A percentile compares a stretch with the other conserved stretches of the same genome.
Conservation (phyloP, 495 filamentous ascomycete species). For the Xylaria bambusicola region DNA sequence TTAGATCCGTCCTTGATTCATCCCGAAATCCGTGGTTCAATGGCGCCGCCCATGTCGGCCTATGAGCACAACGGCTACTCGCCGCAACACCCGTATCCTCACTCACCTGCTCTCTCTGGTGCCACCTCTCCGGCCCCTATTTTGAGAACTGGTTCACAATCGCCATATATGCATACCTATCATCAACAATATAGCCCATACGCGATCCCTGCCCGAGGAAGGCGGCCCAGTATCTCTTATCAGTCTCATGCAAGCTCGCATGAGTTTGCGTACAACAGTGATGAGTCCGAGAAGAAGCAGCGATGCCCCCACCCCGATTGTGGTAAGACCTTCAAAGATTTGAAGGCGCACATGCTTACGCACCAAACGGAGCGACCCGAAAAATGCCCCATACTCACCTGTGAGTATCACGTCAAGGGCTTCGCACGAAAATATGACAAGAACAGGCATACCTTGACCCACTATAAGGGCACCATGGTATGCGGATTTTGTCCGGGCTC, state of each 20-base stretch:
- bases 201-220: slow-evolving; percentile 21
- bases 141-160: slow-evolving; percentile 45
- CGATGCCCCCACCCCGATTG: slow-evolving; percentile 83
- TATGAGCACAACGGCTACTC: slow-evolving; percentile 43
- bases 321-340: slow-evolving; percentile 87
- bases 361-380: slow-evolving; percentile 92
- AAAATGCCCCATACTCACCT: slow-evolving; percentile 92
- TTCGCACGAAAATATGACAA: slow-evolving; percentile 99
- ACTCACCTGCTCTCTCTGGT: slow-evolving; percentile 47
- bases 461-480: slow-evolving; percentile 99
- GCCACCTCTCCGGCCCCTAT: slow-evolving; percentile 45
- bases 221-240: slow-evolving; percentile 42
- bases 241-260: slow-evolving; percentile 38
- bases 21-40: slow-evolving; percentile 46
- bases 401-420: slow-evolving; percentile 93
- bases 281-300: slow-evolving; percentile 40
- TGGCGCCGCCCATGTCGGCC: slow-evolving; percentile 44
- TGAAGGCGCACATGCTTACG: slow-evolving; percentile 95
- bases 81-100: slow-evolving; percentile 44
- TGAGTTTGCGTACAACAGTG: slow-evolving; percentile 38
- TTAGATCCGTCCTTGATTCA: slow-evolving; percentile 53
- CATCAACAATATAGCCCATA: slow-evolving; percentile 33
- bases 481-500: slow-evolving; percentile 96
- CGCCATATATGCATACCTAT: slow-evolving; percentile 45
- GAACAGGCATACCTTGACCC: slow-evolving; percentile 95